A percentile compares a stretch with the other conserved stretches of the same genome.
These are phyloP conservation scores for Diaporthe sp. DNA, from an alignment of 2,329 filamentous ascomycete species.

Conservation along the genomic window DNA sequence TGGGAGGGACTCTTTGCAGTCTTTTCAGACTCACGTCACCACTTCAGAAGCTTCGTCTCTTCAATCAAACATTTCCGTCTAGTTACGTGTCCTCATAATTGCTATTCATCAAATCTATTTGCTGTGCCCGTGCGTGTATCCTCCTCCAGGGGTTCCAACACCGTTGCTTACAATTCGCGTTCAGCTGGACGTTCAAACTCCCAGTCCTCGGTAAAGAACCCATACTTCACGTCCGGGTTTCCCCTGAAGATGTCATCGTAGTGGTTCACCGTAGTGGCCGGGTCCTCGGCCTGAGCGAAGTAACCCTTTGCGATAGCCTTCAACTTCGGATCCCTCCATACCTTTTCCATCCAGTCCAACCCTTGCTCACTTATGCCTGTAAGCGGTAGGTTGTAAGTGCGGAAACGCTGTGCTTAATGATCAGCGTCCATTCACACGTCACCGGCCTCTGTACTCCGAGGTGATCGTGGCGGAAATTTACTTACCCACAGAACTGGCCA, in stretches of 20 bases:
- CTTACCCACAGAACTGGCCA: background rate
- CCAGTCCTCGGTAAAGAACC: background rate
- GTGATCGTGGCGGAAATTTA: background rate
- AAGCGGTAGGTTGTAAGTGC: background rate
- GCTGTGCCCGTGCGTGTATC: too few relatives aligned
- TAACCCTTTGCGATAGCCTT: background rate
- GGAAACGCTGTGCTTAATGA: background rate
- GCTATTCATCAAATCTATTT: too few relatives aligned
- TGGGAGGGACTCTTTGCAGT: background rate
- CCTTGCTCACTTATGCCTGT: background rate
- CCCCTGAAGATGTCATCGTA: background rate
- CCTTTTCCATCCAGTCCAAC: background rate
- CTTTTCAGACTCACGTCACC: background rate
- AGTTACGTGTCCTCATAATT: background rate
- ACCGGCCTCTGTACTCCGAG: fast-evolving
- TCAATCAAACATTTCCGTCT: background rate
- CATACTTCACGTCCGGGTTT: background rate
- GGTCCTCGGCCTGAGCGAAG: background rate
- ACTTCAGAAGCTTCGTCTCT: background rate
- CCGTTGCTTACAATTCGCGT: fast-evolving
- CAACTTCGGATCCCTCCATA: background rate
- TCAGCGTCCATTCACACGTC: background rate
- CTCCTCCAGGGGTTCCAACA: too few relatives aligned
- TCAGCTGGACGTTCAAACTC: background rate
- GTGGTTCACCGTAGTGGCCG: background rate